Evolutionary conservation across 805 yeast genomes (phyloP), one percentile per base, ranked within the genome.

Genomic region (Starmerella powellii): DNA sequence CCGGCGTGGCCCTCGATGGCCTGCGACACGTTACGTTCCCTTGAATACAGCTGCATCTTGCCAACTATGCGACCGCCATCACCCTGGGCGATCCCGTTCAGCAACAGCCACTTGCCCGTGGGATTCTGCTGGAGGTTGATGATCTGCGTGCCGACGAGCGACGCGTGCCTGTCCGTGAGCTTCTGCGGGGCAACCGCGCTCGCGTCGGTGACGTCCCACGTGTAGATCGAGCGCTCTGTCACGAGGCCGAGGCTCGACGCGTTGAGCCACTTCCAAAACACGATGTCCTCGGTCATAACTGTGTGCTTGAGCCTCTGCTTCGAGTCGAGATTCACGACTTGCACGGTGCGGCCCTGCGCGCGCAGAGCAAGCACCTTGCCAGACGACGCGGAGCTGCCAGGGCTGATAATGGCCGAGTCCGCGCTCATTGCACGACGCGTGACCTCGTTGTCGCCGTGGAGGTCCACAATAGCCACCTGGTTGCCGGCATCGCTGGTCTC

Each of bases 1-100:
- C 94, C 91, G 42, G 93, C 97, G 63, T 91, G 98, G 56, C 98
- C 98, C 59, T 91, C 97, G 55, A 91, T 84, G 17, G 94, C 87
- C 66, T 91, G 99, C 12, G 96, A 87, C 31, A 88, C 83, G 58
- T 82, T 81, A 65, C 97, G 78, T 41, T 79, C 76, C 60, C 80
- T 81, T 46, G 94, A 81, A 65, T 68, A 91, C 49, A 91, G 74
- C 68, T 91, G 99, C 60, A 88, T 82, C 64, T 84, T 93, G 59
- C 99, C 99, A 27, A 85, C 95, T 53, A 91, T 84, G 56, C 93
- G 76, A 51, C 94, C 94, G 53, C 80, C 80, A 59, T 85, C 95
- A 12, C 47, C 50, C 64, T 86, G 95, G 27, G 93, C 79, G 57
- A 91, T 86, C 55, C 98, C 99, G 48, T 84, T 85, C 44, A 87